Evolutionary conservation across 2,329 filamentous ascomycete genomes (phyloP).

Genomic region (Trichoderma arundinaceum): DNA sequence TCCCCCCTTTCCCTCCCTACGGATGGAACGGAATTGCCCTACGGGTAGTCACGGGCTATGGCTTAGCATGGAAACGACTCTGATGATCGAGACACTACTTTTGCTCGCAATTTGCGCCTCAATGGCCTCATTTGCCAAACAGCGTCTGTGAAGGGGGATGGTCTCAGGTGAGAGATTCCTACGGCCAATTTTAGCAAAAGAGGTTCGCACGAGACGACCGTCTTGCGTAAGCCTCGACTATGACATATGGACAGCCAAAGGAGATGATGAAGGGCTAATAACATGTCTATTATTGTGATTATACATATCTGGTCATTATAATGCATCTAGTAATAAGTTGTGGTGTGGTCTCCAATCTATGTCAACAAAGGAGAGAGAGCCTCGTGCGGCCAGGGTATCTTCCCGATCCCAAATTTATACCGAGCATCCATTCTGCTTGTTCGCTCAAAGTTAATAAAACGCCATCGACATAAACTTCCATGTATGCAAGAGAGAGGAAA

Average conservation of each 20-base stretch:
- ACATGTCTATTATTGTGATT: constrained; percentile 16
- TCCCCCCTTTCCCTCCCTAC: no score
- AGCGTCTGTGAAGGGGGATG: no score
- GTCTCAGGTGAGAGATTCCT: no score
- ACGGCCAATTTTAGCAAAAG: no score
- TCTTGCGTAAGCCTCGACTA: background rate
- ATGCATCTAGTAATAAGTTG: constrained; percentile 21
- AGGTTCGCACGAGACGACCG: no score
- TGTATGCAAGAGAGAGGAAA: constrained; percentile 11
- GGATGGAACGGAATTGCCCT: no score
- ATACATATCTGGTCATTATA: constrained; percentile 17
- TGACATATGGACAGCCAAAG: no score
- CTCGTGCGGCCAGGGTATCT: constrained; percentile 36
- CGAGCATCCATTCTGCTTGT: constrained; percentile 15
- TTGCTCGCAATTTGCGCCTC: no score
- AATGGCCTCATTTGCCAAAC: no score
- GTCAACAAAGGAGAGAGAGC: constrained; percentile 33
- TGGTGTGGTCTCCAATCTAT: constrained; percentile 26
- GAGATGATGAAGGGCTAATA: background rate
- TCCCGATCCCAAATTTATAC: constrained; percentile 24
- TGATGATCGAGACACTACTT: no score
- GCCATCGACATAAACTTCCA: constrained; percentile 12
- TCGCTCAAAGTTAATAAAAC: constrained; percentile 24
- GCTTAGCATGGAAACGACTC: no score
- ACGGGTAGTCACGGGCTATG: no score